Evolutionary conservation across 768 basidiomycete genomes (phyloP).

Genomic region (Kondoa malvinella): DNA sequence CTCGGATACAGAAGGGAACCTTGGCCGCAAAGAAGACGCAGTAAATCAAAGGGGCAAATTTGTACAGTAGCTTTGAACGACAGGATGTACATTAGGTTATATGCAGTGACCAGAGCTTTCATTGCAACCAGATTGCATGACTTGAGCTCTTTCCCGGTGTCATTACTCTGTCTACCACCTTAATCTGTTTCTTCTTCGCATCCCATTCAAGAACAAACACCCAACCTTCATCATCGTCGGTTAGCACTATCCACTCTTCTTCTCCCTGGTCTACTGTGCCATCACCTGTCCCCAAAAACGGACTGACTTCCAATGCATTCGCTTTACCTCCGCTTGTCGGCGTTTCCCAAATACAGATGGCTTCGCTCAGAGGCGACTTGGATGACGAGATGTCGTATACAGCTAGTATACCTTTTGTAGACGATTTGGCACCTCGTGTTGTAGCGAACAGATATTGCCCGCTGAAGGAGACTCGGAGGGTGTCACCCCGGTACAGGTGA

Average conservation of each 20-base stretch:
- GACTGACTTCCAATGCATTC: slow-evolving; percentile 12
- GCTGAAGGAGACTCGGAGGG: slow-evolving; percentile 13
- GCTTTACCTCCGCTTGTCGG: slow-evolving; percentile 14
- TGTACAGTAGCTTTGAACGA: background rate
- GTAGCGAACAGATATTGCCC: slow-evolving; percentile 11
- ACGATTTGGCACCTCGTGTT: slow-evolving; percentile 7
- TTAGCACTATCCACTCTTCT: slow-evolving; percentile 12
- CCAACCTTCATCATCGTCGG: slow-evolving; percentile 11
- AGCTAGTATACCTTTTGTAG: slow-evolving; percentile 6
- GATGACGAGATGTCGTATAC: slow-evolving; percentile 8
- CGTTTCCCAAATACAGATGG: slow-evolving; percentile 9
- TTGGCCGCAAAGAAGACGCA: slow-evolving; percentile 14
- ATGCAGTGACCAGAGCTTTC: background rate
- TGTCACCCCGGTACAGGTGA: slow-evolving; percentile 15
- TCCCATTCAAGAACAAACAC: slow-evolving; percentile 12
- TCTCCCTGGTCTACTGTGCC: slow-evolving; percentile 12
- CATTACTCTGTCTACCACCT: slow-evolving; percentile 9
- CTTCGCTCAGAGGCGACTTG: background rate
- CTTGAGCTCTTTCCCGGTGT: slow-evolving; percentile 10
- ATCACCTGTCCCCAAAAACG: slow-evolving; percentile 8
- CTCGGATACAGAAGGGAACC: background rate
- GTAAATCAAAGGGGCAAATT: background rate
- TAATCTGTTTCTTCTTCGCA: slow-evolving; percentile 4
- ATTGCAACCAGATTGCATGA: slow-evolving; percentile 15
- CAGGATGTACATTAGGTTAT: background rate